Evolutionary conservation across 164 flowering plant genomes (phyloP).

Genomic region (Annona cherimola): DNA sequence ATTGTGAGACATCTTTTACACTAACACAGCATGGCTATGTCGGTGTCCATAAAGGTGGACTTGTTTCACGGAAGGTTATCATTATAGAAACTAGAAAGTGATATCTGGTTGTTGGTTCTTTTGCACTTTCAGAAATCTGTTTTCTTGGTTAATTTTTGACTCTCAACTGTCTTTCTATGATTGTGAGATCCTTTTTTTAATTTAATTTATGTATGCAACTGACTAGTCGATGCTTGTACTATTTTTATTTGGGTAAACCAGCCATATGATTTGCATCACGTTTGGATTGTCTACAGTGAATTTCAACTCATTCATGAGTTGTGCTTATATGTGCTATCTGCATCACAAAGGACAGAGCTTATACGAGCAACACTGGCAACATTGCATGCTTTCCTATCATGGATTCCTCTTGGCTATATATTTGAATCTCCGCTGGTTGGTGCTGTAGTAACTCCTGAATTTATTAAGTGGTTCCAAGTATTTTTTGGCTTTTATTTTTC

Average conservation of each 20-base stretch:
- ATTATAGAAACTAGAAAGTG: too few relatives aligned
- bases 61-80: too few relatives aligned
- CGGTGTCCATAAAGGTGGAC: too few relatives aligned
- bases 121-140: too few relatives aligned
- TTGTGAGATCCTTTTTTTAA: too few relatives aligned
- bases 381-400: constrained; percentile 94
- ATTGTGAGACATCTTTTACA: too few relatives aligned
- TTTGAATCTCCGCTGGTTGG: constrained; percentile 95
- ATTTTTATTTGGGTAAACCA: neutral
- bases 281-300: constrained; percentile 56
- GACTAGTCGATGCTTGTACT: neutral
- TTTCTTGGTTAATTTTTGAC: too few relatives aligned
- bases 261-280: neutral
- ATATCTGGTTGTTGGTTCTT: too few relatives aligned
- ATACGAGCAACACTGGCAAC: constrained; percentile 92
- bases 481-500: neutral
- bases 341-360: constrained; percentile 90
- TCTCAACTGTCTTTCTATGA: too few relatives aligned
- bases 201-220: neutral
- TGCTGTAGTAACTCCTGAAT: constrained; percentile 2
- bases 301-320: constrained; percentile 98
- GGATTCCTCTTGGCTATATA: constrained; percentile 98
- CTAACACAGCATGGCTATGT: too few relatives aligned
- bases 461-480: neutral
- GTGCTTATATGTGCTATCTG: constrained; percentile 94